Evolutionary conservation across 2,329 filamentous ascomycete genomes (phyloP).

Genomic region (Pezicula neosporulosa): DNA sequence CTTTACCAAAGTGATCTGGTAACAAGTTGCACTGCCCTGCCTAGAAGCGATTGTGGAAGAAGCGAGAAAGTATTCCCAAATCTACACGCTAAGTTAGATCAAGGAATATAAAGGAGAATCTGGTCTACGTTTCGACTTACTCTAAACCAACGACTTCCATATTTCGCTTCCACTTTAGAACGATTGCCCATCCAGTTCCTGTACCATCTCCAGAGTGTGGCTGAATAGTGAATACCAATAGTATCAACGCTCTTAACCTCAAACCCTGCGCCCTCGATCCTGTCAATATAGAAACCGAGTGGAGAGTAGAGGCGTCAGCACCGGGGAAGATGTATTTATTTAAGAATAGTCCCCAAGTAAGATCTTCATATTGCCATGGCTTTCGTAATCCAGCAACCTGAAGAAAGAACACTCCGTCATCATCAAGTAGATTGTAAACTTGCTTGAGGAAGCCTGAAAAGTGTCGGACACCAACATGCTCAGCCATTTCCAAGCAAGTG

Average conservation of each 20-base stretch:
- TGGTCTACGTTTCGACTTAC: slow-evolving; percentile 35
- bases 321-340: slow-evolving; percentile 76
- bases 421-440: slow-evolving; percentile 67
- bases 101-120: not conserved
- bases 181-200: slow-evolving; percentile 70
- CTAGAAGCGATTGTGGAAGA: slow-evolving; percentile 81
- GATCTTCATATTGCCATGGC: slow-evolving; percentile 70
- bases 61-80: slow-evolving; percentile 90
- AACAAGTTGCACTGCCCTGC: slow-evolving; percentile 82
- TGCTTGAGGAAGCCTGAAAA: slow-evolving; percentile 60
- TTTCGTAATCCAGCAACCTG: slow-evolving; percentile 69
- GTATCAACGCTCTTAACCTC: slow-evolving; percentile 52
- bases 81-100: slow-evolving; percentile 40
- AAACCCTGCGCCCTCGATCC: slow-evolving; percentile 64
- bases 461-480: slow-evolving; percentile 69
- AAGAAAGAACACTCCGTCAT: slow-evolving; percentile 68
- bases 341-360: slow-evolving; percentile 73
- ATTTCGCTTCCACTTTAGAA: slow-evolving; percentile 67
- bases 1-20: slow-evolving; percentile 83
- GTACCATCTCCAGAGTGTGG: slow-evolving; percentile 71
- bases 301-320: slow-evolving; percentile 67
- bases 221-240: slow-evolving; percentile 53
- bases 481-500: slow-evolving; percentile 70
- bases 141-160: slow-evolving; percentile 66
- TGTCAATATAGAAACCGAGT: slow-evolving; percentile 63